phyloP scores from a whole-genome alignment of 306 rosid genomes.

The Quercus agrifolia region DNA sequence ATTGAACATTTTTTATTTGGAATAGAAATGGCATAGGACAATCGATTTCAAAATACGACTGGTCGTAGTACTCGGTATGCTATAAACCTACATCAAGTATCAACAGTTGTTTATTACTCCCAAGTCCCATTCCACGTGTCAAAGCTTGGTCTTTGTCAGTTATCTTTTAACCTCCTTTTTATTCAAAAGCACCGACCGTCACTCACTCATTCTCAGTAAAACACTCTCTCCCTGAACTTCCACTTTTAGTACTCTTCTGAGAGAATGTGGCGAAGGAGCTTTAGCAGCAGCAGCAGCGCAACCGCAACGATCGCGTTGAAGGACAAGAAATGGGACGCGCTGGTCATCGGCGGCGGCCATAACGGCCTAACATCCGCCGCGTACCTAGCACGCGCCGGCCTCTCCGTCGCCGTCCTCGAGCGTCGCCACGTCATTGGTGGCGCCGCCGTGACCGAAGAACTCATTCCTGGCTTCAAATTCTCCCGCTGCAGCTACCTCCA shows the following conservation, averaged over 20 bases:
- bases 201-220: too few species aligned
- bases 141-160: too few species aligned
- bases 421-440: slow-evolving; percentile 91
- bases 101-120: too few species aligned
- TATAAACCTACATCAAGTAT: too few species aligned
- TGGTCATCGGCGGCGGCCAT: slow-evolving; percentile 90
- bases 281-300: slow-evolving; percentile 22
- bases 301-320: slow-evolving; percentile 26
- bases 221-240: background rate
- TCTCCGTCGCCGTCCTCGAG: slow-evolving; percentile 91
- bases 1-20: too few species aligned
- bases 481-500: slow-evolving; percentile 93
- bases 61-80: too few species aligned
- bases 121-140: too few species aligned
- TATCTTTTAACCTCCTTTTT: too few species aligned
- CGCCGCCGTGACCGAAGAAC: slow-evolving; percentile 86
- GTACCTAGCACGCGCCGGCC: slow-evolving; percentile 82
- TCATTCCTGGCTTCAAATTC: slow-evolving; percentile 84
- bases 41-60: too few species aligned
- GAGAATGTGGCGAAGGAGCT: slow-evolving; percentile 73
- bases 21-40: too few species aligned
- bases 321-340: slow-evolving; percentile 85
- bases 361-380: slow-evolving; percentile 95
- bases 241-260: background rate
- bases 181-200: too few species aligned